Evolutionary conservation across 2,329 filamentous ascomycete genomes (phyloP).

Genomic region (Verticillium nubilum): DNA sequence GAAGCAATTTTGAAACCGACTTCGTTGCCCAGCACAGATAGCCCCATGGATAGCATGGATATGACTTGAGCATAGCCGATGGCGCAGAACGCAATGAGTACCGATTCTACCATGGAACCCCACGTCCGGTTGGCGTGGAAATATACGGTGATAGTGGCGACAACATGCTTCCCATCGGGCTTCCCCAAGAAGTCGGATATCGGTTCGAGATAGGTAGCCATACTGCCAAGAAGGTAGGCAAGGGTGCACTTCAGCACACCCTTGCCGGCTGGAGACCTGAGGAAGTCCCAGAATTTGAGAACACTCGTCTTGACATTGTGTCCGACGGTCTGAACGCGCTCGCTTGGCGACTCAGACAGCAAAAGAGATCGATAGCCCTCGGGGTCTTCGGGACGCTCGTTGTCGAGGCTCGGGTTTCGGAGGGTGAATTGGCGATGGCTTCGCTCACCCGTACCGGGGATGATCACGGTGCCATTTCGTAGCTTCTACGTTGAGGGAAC

Average conservation of each 20-base stretch:
- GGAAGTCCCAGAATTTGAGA: constrained; percentile 49
- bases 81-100: constrained; percentile 69
- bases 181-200: constrained; percentile 71
- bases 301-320: constrained; percentile 32
- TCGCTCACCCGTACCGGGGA: constrained; percentile 81
- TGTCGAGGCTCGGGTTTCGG: constrained; percentile 40
- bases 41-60: constrained; percentile 80
- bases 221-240: constrained; percentile 79
- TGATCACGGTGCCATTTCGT: constrained; percentile 79
- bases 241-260: constrained; percentile 87
- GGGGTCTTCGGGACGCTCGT: constrained; percentile 22
- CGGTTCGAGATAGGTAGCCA: constrained; percentile 75
- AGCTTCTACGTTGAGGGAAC: constrained; percentile 50
- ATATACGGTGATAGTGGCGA: constrained; percentile 90
- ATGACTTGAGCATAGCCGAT: constrained; percentile 67
- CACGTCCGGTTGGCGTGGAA: constrained; percentile 85
- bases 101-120: constrained; percentile 86
- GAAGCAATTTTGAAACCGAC: constrained; percentile 58
- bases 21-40: constrained; percentile 51
- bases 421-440: constrained; percentile 75
- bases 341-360: constrained; percentile 26
- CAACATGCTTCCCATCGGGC: constrained; percentile 89
- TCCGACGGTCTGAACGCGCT: constrained; percentile 25
- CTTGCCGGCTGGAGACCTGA: constrained; percentile 67
- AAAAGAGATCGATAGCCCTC: constrained; percentile 26